Evolutionary conservation across 2,329 filamentous ascomycete genomes (phyloP).

Genomic region (Paecilomyces dactylethromorphus): DNA sequence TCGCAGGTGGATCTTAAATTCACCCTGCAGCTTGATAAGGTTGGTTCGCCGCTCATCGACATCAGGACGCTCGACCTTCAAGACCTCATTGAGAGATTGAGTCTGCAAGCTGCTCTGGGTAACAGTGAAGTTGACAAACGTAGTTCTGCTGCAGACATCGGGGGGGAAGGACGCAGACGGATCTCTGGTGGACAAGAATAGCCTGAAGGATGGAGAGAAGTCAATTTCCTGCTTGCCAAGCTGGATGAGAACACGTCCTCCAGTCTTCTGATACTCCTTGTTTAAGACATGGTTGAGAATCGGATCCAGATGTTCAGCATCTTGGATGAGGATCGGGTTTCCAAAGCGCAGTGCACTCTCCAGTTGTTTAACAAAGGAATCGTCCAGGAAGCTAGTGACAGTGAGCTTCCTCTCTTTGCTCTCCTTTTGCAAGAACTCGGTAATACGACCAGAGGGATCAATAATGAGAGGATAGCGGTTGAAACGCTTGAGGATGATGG

Average conservation of each 20-base stretch:
- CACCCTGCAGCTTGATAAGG: conserved; percentile 95
- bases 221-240: conserved; percentile 98
- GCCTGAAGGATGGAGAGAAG: conserved; percentile 92
- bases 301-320: conserved; percentile 93
- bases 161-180: conserved; percentile 93
- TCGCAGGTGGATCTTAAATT: conserved; percentile 97
- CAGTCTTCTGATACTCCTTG: conserved; percentile 98
- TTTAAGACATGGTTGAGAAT: conserved; percentile 98
- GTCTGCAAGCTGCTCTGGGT: conserved; percentile 98
- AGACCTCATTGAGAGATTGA: conserved; percentile 92
- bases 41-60: conserved; percentile 95
- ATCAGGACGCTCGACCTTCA: conserved; percentile 95
- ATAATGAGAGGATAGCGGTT: conserved; percentile 98
- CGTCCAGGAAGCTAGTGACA: conserved; percentile 95
- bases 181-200: conserved; percentile 92
- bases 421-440: conserved; percentile 91
- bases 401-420: conserved; percentile 90
- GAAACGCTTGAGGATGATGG: conserved; percentile 94
- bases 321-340: conserved; percentile 96
- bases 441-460: conserved; percentile 89
- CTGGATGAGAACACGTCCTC: conserved; percentile 94
- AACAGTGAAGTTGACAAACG: conserved; percentile 98
- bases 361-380: conserved; percentile 95
- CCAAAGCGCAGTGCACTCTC: conserved; percentile 96
- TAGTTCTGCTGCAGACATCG: conserved; percentile 95